Evolutionary conservation across 441 rosid genomes (phyloP).

Genomic region (Caryocar brasiliense): DNA sequence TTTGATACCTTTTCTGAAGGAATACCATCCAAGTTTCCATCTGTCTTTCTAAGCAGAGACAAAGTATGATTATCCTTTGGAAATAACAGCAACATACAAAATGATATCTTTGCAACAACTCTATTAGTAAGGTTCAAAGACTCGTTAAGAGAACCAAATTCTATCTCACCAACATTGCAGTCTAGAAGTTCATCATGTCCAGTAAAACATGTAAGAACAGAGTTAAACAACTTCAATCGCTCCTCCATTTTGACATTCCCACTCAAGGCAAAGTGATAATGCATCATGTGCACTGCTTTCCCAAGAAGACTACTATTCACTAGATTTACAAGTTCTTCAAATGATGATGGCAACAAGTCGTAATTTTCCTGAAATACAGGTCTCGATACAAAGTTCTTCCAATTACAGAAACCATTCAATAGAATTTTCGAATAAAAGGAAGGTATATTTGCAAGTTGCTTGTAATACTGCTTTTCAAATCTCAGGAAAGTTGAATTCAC

Average conservation of each 20-base stretch:
- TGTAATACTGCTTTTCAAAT: slow-evolving; percentile 35
- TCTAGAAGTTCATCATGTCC: slow-evolving; percentile 46
- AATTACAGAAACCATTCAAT: slow-evolving; percentile 39
- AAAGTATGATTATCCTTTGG: slow-evolving; percentile 25
- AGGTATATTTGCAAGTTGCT: slow-evolving; percentile 33
- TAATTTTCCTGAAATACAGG: slow-evolving; percentile 49
- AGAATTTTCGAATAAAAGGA: slow-evolving; percentile 52
- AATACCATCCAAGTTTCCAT: slow-evolving; percentile 17
- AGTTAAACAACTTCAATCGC: slow-evolving; percentile 47
- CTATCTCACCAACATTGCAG: slow-evolving; percentile 37
- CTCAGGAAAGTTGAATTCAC: slow-evolving; percentile 33
- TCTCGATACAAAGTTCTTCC: slow-evolving; percentile 59
- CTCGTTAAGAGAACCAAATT: slow-evolving; percentile 29
- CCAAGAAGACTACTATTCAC: slow-evolving; percentile 64
- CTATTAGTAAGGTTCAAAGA: slow-evolving; percentile 48
- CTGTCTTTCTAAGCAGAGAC: slow-evolving; percentile 22
- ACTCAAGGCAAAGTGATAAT: slow-evolving; percentile 37
- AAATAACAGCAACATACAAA: slow-evolving; percentile 55
- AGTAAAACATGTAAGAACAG: slow-evolving; percentile 31
- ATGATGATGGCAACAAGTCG: slow-evolving; percentile 34
- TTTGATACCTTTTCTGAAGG: slow-evolving; percentile 22
- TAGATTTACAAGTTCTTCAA: slow-evolving; percentile 44
- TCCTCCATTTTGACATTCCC: slow-evolving; percentile 36
- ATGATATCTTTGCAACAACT: slow-evolving; percentile 49
- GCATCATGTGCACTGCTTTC: slow-evolving; percentile 60